Evolutionary conservation across 1,284 basidiomycete species (phyloP), one percentile per base, ranked within the genome.

Genomic region (Tilletia caries): DNA sequence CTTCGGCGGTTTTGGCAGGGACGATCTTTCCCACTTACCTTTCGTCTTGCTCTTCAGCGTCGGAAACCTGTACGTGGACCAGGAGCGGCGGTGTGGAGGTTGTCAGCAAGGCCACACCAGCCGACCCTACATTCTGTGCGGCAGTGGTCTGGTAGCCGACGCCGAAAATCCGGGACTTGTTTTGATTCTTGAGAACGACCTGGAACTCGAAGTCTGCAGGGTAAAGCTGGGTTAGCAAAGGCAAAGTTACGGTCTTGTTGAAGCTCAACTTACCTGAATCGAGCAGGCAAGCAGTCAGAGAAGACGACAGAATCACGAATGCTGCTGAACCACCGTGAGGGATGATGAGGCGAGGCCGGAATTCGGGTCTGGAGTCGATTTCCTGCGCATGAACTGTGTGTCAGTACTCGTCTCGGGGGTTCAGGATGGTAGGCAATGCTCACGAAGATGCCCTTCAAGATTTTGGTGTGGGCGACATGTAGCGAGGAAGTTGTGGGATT

Each of bases 181-280:
- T 34, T 18, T 29, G 58, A 4, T 79, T 72, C 62, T 81, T 80
- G 52, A 85, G 79, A 20, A 76, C 73, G 67, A 85, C 74, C 52
- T 85, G 83, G 41, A 84, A 82, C 23, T 73, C 71, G 37, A 70
- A 69, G 6, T 70, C 70, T 1, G 65, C 20, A 41, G 37, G 37
- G 1, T n/a, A n/a, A 73, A 64, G 32, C 1, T 27, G 15, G n/a
- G 12, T 33, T 15, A 25, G 58, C 13, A 18, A 29, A 34, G 32
- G 23, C 25, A 2, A 13, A 13, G 5, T 13, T 23, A 25, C 1
- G 15, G 27, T 23, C 20, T 46, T 6, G 27, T 15, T 27, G 12
- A 8, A 15, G 48, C 8, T 10, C 5, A 23, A 48, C 58, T 41
- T n/a, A 52, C 66, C 23, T 50, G 43, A 43, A n/a, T 60, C 23